These are phyloP conservation scores for Gracilariopsis chorda DNA, from an alignment of 23 red algal genomes.

Conservation along the genomic window DNA sequence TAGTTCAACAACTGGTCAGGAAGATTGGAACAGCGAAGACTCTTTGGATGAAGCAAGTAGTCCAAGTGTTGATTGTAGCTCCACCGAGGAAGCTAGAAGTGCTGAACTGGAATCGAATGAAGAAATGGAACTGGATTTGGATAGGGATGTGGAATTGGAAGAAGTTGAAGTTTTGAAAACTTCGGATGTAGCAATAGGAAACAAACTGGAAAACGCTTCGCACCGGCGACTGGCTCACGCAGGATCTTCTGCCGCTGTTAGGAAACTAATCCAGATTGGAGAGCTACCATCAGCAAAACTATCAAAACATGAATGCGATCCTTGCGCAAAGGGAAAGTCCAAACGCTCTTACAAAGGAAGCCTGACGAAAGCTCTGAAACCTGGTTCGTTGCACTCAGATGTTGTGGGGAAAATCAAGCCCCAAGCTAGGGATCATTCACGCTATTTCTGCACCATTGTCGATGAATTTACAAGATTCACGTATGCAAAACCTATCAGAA, in stretches of 20 bases:
- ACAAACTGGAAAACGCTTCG: neutral
- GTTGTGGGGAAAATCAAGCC: constrained; percentile 15
- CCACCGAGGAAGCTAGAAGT: neutral
- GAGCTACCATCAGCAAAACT: neutral
- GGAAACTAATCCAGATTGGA: neutral
- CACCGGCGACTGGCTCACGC: constrained; percentile 7
- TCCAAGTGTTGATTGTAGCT: too few relatives aligned
- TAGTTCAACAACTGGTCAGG: neutral
- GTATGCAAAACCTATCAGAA: neutral
- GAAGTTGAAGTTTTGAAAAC: neutral
- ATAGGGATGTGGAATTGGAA: neutral
- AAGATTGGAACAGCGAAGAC: neutral
- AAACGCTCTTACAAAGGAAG: neutral
- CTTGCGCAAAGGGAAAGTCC: constrained; percentile 6
- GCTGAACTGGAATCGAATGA: neutral
- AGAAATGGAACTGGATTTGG: neutral
- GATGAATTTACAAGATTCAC: neutral
- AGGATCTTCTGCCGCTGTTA: neutral
- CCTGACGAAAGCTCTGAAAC: neutral
- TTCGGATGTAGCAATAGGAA: too few relatives aligned
- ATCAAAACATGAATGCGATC: neutral
- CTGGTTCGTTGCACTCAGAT: neutral
- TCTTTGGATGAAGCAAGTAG: too few relatives aligned
- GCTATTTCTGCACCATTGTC: neutral
- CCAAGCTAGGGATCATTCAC: neutral